Evolutionary conservation across 495 filamentous ascomycete genomes (phyloP).

Genomic region (Aspergillus ostianus): DNA sequence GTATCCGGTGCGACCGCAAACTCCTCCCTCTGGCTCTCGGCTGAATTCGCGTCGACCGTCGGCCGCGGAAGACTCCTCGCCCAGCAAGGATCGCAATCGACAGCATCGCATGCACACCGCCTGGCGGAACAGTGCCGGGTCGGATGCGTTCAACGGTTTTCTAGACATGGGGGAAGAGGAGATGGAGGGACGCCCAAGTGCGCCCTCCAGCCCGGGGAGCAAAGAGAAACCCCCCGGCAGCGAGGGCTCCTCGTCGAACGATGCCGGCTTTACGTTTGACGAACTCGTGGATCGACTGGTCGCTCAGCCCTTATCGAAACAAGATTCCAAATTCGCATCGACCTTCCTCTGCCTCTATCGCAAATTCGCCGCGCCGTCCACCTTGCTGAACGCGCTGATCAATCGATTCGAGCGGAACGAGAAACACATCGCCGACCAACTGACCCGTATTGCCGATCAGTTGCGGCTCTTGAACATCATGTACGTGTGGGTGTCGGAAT

Average conservation of each 20-base stretch:
- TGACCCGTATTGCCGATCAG: conserved; percentile 75
- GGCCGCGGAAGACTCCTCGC: conserved; percentile 28
- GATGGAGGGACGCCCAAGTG: conserved; percentile 33
- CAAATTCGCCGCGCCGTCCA: conserved; percentile 80
- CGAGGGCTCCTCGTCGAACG: conserved; percentile 36
- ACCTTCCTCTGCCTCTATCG: conserved; percentile 94
- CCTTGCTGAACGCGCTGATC: conserved; percentile 71
- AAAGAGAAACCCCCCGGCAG: conserved; percentile 34
- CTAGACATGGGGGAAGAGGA: conserved; percentile 47
- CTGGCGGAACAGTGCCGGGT: conserved; percentile 44
- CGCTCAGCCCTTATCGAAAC: conserved; percentile 74
- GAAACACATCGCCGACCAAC: conserved; percentile 56
- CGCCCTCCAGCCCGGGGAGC: conserved; percentile 32
- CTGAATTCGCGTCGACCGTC: conserved; percentile 37
- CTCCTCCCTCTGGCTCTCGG: conserved; percentile 36
- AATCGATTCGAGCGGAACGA: conserved; percentile 68
- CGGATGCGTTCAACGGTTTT: conserved; percentile 45
- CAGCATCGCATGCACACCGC: conserved; percentile 36
- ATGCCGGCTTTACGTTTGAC: conserved; percentile 71
- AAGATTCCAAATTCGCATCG: conserved; percentile 78
- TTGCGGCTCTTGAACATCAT: conserved; percentile 79
- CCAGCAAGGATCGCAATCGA: conserved; percentile 29
- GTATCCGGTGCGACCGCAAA: conserved; percentile 44
- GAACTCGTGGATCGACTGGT: conserved; percentile 86
- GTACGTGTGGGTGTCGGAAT: conserved; percentile 83